These are phyloP conservation scores for Kingdonia uniflora DNA, from an alignment of 164 flowering plant species.

Conservation along the genomic window DNA sequence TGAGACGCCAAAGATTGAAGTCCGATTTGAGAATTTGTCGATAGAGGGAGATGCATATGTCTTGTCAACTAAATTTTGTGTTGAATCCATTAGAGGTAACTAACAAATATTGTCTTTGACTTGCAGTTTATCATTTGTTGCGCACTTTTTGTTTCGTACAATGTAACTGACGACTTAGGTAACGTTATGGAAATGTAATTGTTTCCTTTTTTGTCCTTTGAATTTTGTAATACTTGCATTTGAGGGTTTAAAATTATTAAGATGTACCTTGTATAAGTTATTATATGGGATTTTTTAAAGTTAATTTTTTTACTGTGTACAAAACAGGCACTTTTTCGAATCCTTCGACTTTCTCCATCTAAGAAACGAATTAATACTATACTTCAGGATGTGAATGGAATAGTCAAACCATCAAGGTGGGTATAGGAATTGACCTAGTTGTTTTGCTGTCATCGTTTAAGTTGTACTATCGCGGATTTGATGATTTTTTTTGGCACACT, in stretches of 20 bases:
- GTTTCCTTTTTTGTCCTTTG: not conserved
- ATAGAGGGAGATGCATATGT: constrained; percentile 40
- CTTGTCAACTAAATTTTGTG: constrained; percentile 25
- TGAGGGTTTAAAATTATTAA: not conserved
- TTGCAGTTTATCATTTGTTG: no score
- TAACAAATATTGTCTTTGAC: not conserved
- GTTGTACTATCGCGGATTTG: not conserved
- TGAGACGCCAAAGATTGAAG: constrained; percentile 47
- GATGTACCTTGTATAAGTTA: not conserved
- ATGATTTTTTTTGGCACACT: not conserved
- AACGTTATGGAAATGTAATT: not conserved
- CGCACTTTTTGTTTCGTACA: no score
- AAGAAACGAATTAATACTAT: no score
- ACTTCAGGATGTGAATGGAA: no score
- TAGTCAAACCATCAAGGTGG: no score
- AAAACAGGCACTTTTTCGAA: constrained; percentile 26
- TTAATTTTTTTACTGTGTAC: not conserved
- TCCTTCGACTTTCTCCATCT: no score
- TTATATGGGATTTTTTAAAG: not conserved
- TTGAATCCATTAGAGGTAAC: constrained; percentile 45
- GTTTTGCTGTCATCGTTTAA: not conserved
- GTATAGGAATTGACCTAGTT: no score
- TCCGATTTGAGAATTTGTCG: no score
- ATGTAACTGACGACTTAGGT: no score
- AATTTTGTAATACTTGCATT: no score